Evolutionary conservation across 177 flowering plant species (phyloP).

Genomic region (Vitis hybrid): DNA sequence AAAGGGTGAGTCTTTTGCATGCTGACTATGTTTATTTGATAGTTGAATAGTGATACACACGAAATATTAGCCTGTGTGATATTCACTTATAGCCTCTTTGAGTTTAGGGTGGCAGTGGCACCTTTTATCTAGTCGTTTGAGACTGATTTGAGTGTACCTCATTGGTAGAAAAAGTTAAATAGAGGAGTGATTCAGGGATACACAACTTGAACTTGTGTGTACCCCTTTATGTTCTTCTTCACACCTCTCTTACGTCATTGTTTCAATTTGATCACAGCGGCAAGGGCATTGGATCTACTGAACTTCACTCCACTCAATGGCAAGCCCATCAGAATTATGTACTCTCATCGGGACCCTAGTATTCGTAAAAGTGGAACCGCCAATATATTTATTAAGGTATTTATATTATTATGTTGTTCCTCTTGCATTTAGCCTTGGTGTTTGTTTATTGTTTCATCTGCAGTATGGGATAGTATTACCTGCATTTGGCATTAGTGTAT

Average conservation of each 20-base stretch:
- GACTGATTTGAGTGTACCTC: too few species aligned
- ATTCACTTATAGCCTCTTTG: too few species aligned
- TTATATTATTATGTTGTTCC: neutral
- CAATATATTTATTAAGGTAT: constrained; percentile 87
- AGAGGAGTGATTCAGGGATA: too few species aligned
- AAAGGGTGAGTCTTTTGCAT: too few species aligned
- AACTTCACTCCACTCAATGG: constrained; percentile 76
- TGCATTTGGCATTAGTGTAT: neutral
- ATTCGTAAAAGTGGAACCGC: constrained; percentile 80
- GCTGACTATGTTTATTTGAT: too few species aligned
- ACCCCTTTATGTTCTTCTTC: neutral
- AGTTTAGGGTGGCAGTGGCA: too few species aligned
- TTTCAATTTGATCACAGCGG: constrained; percentile 42
- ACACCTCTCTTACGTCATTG: neutral
- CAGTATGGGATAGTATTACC: neutral
- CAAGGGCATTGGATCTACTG: constrained; percentile 76
- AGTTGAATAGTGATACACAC: too few species aligned
- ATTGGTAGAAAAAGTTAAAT: too few species aligned
- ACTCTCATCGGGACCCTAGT: constrained; percentile 86
- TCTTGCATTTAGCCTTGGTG: neutral
- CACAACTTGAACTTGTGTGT: neutral
- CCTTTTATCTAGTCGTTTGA: too few species aligned
- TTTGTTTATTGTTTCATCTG: neutral
- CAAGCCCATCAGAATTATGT: constrained; percentile 76
- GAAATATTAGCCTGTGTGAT: too few species aligned